phyloP scores from a whole-genome alignment of 2,329 filamentous ascomycete genomes.

The Plectosphaerella cucumerina region DNA sequence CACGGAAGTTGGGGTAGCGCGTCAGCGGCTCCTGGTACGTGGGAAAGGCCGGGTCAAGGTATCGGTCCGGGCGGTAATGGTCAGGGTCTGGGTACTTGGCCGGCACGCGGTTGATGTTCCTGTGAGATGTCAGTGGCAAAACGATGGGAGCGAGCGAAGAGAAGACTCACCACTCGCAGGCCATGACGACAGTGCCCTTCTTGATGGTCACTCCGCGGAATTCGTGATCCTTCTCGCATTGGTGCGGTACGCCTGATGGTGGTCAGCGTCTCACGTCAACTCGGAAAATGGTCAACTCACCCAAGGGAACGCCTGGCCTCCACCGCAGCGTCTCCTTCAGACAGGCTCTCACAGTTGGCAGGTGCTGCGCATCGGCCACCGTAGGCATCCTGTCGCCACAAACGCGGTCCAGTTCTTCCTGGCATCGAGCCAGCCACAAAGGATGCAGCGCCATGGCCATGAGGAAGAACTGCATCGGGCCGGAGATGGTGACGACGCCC shows the following conservation, averaged over 20 bases:
- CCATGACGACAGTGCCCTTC: constrained; percentile 44
- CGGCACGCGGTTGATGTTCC: constrained; percentile 54
- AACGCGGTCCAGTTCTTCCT: constrained; percentile 54
- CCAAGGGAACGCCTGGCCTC: constrained; percentile 51
- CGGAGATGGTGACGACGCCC: constrained; percentile 44
- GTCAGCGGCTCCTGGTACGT: constrained; percentile 63
- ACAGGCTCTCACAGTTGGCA: constrained; percentile 51
- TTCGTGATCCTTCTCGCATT: constrained; percentile 41
- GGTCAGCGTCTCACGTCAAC: neutral
- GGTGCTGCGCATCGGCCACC: constrained; percentile 41
- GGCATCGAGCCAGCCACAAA: constrained; percentile 46
- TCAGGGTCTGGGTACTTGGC: constrained; percentile 61
- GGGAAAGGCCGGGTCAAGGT: constrained; percentile 58
- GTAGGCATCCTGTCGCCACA: constrained; percentile 50
- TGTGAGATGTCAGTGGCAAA: constrained; percentile 15
- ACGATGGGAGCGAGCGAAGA: neutral
- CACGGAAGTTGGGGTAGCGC: constrained; percentile 58
- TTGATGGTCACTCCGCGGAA: constrained; percentile 42
- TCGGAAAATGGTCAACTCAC: constrained; percentile 21
- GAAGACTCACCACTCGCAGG: constrained; percentile 43
- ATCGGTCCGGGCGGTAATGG: constrained; percentile 57
- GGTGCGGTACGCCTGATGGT: constrained; percentile 40
- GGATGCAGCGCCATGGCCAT: constrained; percentile 50
- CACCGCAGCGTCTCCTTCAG: constrained; percentile 57
- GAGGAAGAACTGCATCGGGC: constrained; percentile 46